Evolutionary conservation across 805 yeast genomes (phyloP).

Genomic region (Kluyveromyces lactis): DNA sequence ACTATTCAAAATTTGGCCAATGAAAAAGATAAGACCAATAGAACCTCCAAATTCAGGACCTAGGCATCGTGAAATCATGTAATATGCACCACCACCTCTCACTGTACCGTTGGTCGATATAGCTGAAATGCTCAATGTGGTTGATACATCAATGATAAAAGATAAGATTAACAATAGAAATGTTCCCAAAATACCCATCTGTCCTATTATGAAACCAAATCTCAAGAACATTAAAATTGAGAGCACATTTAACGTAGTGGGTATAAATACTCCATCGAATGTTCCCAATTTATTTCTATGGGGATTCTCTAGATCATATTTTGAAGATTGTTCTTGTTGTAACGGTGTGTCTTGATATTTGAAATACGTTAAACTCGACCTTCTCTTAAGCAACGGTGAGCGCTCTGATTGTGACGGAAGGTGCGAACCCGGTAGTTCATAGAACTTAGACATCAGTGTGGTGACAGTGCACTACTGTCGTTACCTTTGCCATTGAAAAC

Average conservation of each 20-base stretch:
- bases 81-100: slow-evolving; percentile 97
- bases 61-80: slow-evolving; percentile 88
- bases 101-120: slow-evolving; percentile 97
- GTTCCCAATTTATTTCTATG: slow-evolving; percentile 58
- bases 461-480: too few species aligned
- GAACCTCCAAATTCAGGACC: slow-evolving; percentile 99
- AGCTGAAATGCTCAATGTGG: slow-evolving; percentile 87
- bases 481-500: too few species aligned
- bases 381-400: slow-evolving; percentile 18
- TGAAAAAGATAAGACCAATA: slow-evolving; percentile 86
- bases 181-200: slow-evolving; percentile 82
- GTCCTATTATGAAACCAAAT: slow-evolving; percentile 93
- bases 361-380: slow-evolving; percentile 23
- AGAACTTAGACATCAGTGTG: slow-evolving; percentile 20
- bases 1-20: slow-evolving; percentile 88
- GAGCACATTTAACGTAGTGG: slow-evolving; percentile 85
- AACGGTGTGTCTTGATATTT: slow-evolving; percentile 22
- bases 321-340: slow-evolving; percentile 20
- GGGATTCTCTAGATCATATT: slow-evolving; percentile 26
- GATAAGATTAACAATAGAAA: slow-evolving; percentile 58
- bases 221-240: slow-evolving; percentile 92
- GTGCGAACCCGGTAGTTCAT: slow-evolving; percentile 29
- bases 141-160: slow-evolving; percentile 71
- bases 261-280: slow-evolving; percentile 83
- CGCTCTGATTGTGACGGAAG: slow-evolving; percentile 20